phyloP scores from a whole-genome alignment of 345 rosid genomes.

The Salix brachista region DNA sequence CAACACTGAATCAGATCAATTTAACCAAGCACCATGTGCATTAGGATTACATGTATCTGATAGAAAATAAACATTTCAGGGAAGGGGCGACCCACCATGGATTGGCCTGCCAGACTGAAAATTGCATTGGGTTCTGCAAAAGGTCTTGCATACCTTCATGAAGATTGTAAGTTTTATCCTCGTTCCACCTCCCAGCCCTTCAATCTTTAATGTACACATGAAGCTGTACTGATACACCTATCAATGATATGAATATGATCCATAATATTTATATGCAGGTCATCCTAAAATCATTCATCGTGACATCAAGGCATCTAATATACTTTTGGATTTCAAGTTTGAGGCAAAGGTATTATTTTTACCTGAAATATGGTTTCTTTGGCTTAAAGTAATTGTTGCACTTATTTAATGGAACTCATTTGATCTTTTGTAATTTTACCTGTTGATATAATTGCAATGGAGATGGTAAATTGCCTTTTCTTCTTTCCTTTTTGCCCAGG shows the following conservation, averaged over 20 bases:
- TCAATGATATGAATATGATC: neutral
- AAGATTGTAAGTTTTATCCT: slow-evolving; percentile 66
- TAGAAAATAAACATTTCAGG: slow-evolving; percentile 36
- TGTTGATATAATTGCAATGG: neutral
- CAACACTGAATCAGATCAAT: too few species aligned
- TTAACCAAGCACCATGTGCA: neutral
- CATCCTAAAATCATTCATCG: slow-evolving; percentile 93
- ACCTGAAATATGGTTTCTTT: neutral
- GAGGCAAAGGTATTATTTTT: slow-evolving; percentile 68
- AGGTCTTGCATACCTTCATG: slow-evolving; percentile 94
- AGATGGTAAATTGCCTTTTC: neutral
- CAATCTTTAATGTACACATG: neutral
- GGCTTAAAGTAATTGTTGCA: neutral
- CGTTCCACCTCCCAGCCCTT: neutral
- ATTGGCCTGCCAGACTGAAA: slow-evolving; percentile 64
- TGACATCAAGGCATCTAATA: slow-evolving; percentile 85
- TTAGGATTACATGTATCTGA: slow-evolving; percentile 3
- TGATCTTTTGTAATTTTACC: neutral
- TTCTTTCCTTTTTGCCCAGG: slow-evolving; percentile 39
- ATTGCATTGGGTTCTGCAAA: slow-evolving; percentile 89
- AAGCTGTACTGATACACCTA: neutral
- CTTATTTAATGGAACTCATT: neutral
- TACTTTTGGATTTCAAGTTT: slow-evolving; percentile 73
- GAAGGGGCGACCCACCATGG: slow-evolving; percentile 69
- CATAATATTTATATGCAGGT: slow-evolving; percentile 40